These are phyloP conservation scores for Trypanosoma scelopori DNA, from an alignment of 208 protist genomes.

Conservation along the genomic window DNA sequence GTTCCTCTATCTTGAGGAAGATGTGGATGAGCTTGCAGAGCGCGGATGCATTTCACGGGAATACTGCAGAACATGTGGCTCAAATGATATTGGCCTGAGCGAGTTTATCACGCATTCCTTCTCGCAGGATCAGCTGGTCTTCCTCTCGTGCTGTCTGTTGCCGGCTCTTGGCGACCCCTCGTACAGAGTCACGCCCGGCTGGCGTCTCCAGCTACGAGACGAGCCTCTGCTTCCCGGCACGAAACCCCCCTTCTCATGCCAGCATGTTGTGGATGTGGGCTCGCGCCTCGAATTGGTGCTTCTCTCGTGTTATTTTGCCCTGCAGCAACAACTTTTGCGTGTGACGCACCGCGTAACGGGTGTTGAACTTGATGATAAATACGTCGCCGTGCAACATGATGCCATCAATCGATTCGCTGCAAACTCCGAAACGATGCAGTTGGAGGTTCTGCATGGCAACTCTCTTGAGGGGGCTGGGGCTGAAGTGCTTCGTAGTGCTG, in stretches of 20 bases:
- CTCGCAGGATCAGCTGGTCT: slow-evolving; percentile 77
- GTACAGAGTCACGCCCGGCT: slow-evolving; percentile 1
- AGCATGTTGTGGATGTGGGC: slow-evolving; percentile 60
- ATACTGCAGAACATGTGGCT: slow-evolving; percentile 72
- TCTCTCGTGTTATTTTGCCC: slow-evolving; percentile 56
- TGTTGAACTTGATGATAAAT: slow-evolving; percentile 37
- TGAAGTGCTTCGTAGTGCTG: slow-evolving; percentile 32
- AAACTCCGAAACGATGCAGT: slow-evolving; percentile 9
- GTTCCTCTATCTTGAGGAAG: slow-evolving; percentile 72
- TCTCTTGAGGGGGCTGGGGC: slow-evolving; percentile 64
- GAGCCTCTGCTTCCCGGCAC: neutral
- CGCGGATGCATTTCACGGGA: slow-evolving; percentile 43
- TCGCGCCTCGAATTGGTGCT: slow-evolving; percentile 77
- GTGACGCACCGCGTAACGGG: slow-evolving; percentile 27
- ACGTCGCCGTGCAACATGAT: slow-evolving; percentile 31
- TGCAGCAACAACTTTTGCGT: slow-evolving; percentile 37
- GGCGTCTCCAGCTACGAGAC: slow-evolving; percentile 4
- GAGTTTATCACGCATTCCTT: slow-evolving; percentile 89
- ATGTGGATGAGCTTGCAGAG: slow-evolving; percentile 62
- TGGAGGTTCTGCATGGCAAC: slow-evolving; percentile 52
- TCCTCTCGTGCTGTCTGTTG: slow-evolving; percentile 66
- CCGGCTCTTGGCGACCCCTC: slow-evolving; percentile 21
- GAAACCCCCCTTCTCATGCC: slow-evolving; percentile 15
- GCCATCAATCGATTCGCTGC: slow-evolving; percentile 32
- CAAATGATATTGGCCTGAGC: slow-evolving; percentile 45